Evolutionary conservation across 179 eudicot genomes (phyloP), one percentile per base, ranked within the genome.

Genomic region (Beta macrorhiza): DNA sequence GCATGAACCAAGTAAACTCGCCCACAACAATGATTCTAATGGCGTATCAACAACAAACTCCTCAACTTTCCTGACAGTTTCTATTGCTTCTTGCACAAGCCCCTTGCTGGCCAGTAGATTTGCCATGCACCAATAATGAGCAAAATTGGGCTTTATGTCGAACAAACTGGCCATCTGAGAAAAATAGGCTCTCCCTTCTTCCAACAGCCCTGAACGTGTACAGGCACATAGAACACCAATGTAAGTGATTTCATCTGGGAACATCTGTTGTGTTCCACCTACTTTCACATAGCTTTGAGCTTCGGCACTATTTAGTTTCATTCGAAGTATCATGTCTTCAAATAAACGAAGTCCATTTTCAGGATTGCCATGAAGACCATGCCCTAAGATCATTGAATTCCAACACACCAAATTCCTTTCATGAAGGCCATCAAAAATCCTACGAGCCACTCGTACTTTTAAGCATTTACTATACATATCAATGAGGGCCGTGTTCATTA

Each of bases 341-440:
- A 85, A 94, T 20, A 94, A 83, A 76, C 17, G n/a, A 51, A 92
- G 88, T 16, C 95, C 97, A 72, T 87, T 90, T 56, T 70, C 55
- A 67, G 98, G 90, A 85, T 88, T 80, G 19, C 95, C 98, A 70
- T 94, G 88, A 77, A 91, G 83, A 80, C 93, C 85, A 81, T 91
- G 89, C 75, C 98, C 98, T 75, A 93, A 80, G 81, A 94, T 91
- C 95, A 94, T 91, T 53, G 94, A 82, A 85, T 92, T 92, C 97
- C 98, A 92, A 84, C 93, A 88, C 64, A 90, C 90, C 80, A 93
- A 79, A 82, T 87, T 91, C 84, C 82, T 91, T 61, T 72, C 74
- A n/a, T 25, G 32, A 74, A 91, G 59, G 59, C 85, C 80, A 85
- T 91, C 92, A 67, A 94, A 94, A 52, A 94, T 83, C 17, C 79